These are phyloP conservation scores for Penicillium sp. DNA, from an alignment of 2,329 filamentous ascomycete species.

Conservation along the genomic window DNA sequence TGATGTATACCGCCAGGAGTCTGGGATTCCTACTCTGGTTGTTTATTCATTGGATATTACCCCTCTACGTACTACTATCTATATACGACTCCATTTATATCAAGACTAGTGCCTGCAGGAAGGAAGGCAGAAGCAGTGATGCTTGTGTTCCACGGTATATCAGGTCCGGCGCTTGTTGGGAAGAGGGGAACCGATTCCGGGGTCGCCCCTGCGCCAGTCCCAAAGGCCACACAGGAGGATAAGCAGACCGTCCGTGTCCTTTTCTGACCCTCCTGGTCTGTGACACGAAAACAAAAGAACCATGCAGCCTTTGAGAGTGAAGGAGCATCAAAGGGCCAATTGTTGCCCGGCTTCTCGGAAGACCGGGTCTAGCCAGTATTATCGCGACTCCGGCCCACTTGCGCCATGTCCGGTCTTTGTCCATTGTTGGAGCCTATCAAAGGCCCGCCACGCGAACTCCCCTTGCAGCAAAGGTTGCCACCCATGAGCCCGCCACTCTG, in stretches of 20 bases:
- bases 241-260: neutral
- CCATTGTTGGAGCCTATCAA: slow-evolving; percentile 6
- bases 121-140: neutral
- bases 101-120: neutral
- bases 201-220: slow-evolving; percentile 1
- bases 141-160: neutral
- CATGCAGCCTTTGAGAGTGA: neutral
- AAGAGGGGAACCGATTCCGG: neutral
- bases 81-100: neutral
- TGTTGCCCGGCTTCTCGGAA: neutral
- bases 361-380: neutral
- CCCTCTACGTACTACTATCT: neutral
- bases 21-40: neutral
- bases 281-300: neutral
- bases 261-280: neutral
- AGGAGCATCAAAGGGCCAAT: neutral
- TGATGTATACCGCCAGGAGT: neutral
- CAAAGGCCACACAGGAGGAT: slow-evolving; percentile 1
- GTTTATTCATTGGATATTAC: neutral
- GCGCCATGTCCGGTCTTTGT: neutral
- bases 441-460: slow-evolving; percentile 22
- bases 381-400: neutral
- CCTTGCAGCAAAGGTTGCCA: slow-evolving; percentile 19
- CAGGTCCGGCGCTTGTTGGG: slow-evolving; percentile 1
- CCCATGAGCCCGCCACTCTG: slow-evolving; percentile 11